Base-by-base conservation (phyloP, 768 basidiomycete genomes). In the Royoungia palumana region DNA sequence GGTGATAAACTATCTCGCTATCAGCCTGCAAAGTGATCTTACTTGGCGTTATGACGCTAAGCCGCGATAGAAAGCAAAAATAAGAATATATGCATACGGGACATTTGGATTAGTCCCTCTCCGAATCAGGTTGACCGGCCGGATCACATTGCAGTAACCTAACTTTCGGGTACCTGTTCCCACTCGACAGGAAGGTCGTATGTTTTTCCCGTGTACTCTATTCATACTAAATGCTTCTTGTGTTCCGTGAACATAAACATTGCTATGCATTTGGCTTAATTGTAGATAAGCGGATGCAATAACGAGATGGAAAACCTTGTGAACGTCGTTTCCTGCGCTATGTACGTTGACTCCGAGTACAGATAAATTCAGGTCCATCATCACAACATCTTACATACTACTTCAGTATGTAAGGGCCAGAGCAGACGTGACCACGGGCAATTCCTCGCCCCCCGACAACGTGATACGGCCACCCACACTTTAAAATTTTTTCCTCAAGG, bases 341-440 rank as follows among this genome's bases (percentile, higher is more conserved):
- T 58, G 49, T 53, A 63, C 49, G 39, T 52, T 46, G 47, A 49
- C 16, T 21, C 55, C 52, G 27, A 58, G 57, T 50, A 44, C 25
- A 57, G 64, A 24, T 51, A 66, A 46, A 65, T 65, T 65, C 54
- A 65, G 63, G 64, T 32, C 46, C 50, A 10, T 44, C n/a, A 38
- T 47, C 38, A 43, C 46, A 42, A 22, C 32, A 54, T 40, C 30
- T 44, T 45, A n/a, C n/a, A n/a, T n/a, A 34, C 39, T 43, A 4
- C 32, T 32, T 32, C 32, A 14, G 14, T 32, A 32, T 32, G 32
- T 32, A 32, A 32, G 32, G 32, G 32, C 32, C 32, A 32, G 32
- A 7, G 9, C 34, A 44, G 44, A 41, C 21, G 14, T 10, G 16
- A 12, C 12, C 32, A 30, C 34, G 39, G 22, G 21, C 39, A 25